Conservation (phyloP, 345 rosid genomes). For the Anastatica hierochuntica region DNA sequence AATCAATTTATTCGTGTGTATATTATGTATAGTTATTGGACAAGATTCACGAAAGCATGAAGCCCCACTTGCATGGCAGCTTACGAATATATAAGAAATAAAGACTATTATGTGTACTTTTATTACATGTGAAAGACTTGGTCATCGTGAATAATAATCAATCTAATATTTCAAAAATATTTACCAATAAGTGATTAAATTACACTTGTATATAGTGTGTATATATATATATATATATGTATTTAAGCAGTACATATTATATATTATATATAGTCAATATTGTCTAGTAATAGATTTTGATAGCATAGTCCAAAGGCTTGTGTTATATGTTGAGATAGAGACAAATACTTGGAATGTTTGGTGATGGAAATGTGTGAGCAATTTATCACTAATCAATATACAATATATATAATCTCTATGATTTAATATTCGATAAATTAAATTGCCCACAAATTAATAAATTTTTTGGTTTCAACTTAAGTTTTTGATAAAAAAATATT, state of each 20-base stretch:
- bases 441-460: no score
- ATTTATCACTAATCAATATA: no score
- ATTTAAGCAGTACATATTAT: no score
- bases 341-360: slow-evolving; percentile 28
- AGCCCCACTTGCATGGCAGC: slow-evolving; percentile 26
- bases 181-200: slow-evolving; percentile 9
- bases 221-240: no score
- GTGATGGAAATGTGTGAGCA: slow-evolving; percentile 23
- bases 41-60: slow-evolving; percentile 16
- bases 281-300: no score
- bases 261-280: no score
- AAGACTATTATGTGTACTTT: slow-evolving; percentile 17
- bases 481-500: no score
- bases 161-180: background rate
- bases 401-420: no score
- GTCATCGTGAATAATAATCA: slow-evolving; percentile 5
- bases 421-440: no score
- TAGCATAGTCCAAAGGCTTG: slow-evolving; percentile 10
- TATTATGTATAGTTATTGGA: background rate
- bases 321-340: slow-evolving; percentile 19
- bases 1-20: no score
- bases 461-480: no score
- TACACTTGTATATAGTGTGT: slow-evolving; percentile 1
- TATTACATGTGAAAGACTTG: slow-evolving; percentile 22
- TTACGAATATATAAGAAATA: slow-evolving; percentile 20